Percentiles rank a stretch among this genome's conserved stretches.
phyloP scores from a whole-genome alignment of 2,329 filamentous ascomycete genomes.

The Sphaerulina populicola region DNA sequence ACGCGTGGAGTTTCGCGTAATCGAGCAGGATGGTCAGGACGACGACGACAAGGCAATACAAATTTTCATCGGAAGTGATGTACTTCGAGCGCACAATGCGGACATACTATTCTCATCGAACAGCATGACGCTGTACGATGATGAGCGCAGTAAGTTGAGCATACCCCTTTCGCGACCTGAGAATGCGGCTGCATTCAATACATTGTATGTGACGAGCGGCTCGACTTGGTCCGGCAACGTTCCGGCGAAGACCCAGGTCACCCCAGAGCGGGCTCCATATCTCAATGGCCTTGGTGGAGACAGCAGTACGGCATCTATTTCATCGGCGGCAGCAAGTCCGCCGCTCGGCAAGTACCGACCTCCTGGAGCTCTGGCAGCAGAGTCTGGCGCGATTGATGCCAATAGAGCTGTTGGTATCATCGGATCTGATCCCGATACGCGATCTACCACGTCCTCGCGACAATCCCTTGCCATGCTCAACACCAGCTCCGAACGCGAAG shows the following conservation, averaged over 20 bases:
- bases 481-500: conserved; percentile 19
- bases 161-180: conserved; percentile 90
- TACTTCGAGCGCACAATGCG: conserved; percentile 74
- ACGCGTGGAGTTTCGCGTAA: conserved; percentile 67
- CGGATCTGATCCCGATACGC: conserved; percentile 22
- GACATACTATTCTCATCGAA: conserved; percentile 91
- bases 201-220: conserved; percentile 54
- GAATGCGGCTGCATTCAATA: conserved; percentile 71
- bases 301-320: conserved; percentile 21
- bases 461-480: conserved; percentile 24
- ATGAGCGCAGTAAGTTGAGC: conserved; percentile 76
- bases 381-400: conserved; percentile 16
- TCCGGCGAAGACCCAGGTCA: neutral
- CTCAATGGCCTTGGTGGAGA: conserved; percentile 30
- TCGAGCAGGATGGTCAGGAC: conserved; percentile 43
- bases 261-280: conserved; percentile 14
- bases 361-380: conserved; percentile 24
- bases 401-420: conserved; percentile 18
- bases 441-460: conserved; percentile 20
- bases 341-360: conserved; percentile 28
- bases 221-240: neutral
- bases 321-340: conserved; percentile 25
- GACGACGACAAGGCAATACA: conserved; percentile 58
- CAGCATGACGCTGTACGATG: conserved; percentile 75
- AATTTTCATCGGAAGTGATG: conserved; percentile 83